A percentile compares a stretch with the other conserved stretches of the same genome.
Conservation (phyloP, 495 filamentous ascomycete genomes). For the Aspergillus panamensis region DNA sequence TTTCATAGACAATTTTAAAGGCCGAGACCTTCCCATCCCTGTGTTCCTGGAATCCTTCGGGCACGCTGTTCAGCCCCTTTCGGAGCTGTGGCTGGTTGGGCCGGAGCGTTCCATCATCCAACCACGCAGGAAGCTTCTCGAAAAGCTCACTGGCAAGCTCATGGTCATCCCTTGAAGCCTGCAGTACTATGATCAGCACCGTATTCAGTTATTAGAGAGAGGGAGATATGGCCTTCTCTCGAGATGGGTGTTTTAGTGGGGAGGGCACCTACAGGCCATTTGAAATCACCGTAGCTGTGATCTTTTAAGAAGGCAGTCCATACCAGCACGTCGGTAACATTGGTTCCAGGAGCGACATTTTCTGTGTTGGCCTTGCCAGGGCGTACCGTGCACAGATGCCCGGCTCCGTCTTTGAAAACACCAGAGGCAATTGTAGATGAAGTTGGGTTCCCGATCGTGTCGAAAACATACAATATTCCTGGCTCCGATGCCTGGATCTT, state of each 20-base stretch:
- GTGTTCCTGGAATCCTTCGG: constrained; percentile 27
- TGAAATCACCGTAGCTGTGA: constrained; percentile 25
- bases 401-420: constrained; percentile 11
- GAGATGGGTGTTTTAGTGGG: too few species aligned
- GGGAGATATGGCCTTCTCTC: too few species aligned
- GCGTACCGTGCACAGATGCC: constrained; percentile 30
- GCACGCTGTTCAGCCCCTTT: constrained; percentile 20
- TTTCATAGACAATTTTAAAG: constrained; percentile 29
- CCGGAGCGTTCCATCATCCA: constrained; percentile 22
- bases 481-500: constrained; percentile 21
- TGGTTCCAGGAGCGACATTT: constrained; percentile 16
- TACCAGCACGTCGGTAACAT: constrained; percentile 33
- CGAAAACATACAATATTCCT: constrained; percentile 22
- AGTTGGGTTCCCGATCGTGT: constrained; percentile 26
- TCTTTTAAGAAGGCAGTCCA: constrained; percentile 36
- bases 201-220: background rate
- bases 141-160: constrained; percentile 29
- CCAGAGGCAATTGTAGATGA: constrained; percentile 22
- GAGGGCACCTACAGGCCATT: constrained; percentile 28
- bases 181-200: background rate
- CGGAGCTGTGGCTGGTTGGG: constrained; percentile 18
- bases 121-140: constrained; percentile 26
- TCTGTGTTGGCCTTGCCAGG: constrained; percentile 30
- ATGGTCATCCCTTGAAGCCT: constrained; percentile 29
- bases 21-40: constrained; percentile 25